These are phyloP conservation scores for Botrytis deweyae DNA, from an alignment of 2,329 filamentous ascomycete genomes.

Conservation along the genomic window DNA sequence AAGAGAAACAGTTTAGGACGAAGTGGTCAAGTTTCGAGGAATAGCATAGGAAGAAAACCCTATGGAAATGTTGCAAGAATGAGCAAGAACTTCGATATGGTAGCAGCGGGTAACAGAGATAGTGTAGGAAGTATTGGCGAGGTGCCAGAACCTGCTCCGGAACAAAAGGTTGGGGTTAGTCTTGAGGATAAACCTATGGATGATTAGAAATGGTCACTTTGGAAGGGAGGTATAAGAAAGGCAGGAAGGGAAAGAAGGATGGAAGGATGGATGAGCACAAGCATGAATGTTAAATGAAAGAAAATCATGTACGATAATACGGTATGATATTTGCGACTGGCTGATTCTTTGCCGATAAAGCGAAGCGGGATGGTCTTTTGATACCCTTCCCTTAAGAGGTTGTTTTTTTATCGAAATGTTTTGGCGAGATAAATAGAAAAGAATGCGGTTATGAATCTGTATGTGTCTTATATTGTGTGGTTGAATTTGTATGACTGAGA, in stretches of 20 bases:
- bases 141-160: slow-evolving; percentile 5
- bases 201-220: slow-evolving; percentile 1
- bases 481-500: neutral
- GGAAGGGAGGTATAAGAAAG: neutral
- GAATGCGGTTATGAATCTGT: neutral
- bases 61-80: slow-evolving; percentile 16
- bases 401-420: neutral
- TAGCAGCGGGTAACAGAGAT: slow-evolving; percentile 4
- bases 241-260: neutral
- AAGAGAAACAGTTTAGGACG: slow-evolving; percentile 66
- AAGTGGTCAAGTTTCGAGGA: slow-evolving; percentile 29
- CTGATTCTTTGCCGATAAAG: slow-evolving; percentile 8
- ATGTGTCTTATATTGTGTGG: neutral
- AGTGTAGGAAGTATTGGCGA: slow-evolving; percentile 14
- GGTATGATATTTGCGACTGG: slow-evolving; percentile 15
- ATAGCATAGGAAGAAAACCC: slow-evolving; percentile 16
- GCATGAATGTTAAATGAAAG: slow-evolving; percentile 13
- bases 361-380: slow-evolving; percentile 13
- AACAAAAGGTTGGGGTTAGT: slow-evolving; percentile 13
- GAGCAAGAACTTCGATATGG: slow-evolving; percentile 16
- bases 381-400: slow-evolving; percentile 15
- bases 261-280: slow-evolving; percentile 5
- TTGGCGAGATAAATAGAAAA: neutral
- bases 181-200: slow-evolving; percentile 16
- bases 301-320: slow-evolving; percentile 17